phyloP scores from a whole-genome alignment of 805 yeast species.

The Kodamaea restingae region DNA sequence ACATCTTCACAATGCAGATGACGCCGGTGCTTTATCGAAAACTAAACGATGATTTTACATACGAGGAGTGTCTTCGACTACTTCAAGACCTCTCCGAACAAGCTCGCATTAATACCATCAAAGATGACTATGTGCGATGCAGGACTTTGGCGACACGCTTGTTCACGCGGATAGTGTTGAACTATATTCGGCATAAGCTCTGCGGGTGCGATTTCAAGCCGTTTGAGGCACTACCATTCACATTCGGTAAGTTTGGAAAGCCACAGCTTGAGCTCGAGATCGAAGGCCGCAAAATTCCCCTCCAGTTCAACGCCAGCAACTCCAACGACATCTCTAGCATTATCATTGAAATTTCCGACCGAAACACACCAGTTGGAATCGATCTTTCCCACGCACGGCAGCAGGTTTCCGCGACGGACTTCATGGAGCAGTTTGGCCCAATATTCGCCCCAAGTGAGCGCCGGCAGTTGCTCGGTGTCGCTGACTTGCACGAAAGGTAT shows the following conservation, averaged over 20 bases:
- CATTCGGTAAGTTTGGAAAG: constrained; percentile 49
- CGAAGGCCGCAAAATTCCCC: background rate
- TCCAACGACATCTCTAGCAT: constrained; percentile 50
- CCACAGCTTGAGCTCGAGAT: constrained; percentile 40
- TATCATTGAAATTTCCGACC: constrained; percentile 29
- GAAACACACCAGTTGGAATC: constrained; percentile 27
- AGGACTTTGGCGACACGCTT: constrained; percentile 44
- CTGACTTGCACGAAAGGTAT: constrained; percentile 17
- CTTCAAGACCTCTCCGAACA: constrained; percentile 41
- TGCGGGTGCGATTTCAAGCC: constrained; percentile 13
- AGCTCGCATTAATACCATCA: constrained; percentile 36
- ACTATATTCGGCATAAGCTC: constrained; percentile 21
- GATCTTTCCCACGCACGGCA: constrained; percentile 38
- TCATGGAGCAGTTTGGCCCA: constrained; percentile 36
- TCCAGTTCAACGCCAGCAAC: constrained; percentile 55
- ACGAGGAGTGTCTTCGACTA: constrained; percentile 47
- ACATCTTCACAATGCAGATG: constrained; percentile 15
- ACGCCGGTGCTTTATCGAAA: constrained; percentile 6
- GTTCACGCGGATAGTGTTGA: constrained; percentile 41
- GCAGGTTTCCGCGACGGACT: constrained; percentile 20
- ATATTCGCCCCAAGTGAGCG: constrained; percentile 40
- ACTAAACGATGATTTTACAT: constrained; percentile 34
- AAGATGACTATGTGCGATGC: constrained; percentile 27
- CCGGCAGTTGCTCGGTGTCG: constrained; percentile 19
- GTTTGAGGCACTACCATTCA: constrained; percentile 24